Conservation (phyloP, 768 basidiomycete species). For the Tephrocybe sp. region DNA sequence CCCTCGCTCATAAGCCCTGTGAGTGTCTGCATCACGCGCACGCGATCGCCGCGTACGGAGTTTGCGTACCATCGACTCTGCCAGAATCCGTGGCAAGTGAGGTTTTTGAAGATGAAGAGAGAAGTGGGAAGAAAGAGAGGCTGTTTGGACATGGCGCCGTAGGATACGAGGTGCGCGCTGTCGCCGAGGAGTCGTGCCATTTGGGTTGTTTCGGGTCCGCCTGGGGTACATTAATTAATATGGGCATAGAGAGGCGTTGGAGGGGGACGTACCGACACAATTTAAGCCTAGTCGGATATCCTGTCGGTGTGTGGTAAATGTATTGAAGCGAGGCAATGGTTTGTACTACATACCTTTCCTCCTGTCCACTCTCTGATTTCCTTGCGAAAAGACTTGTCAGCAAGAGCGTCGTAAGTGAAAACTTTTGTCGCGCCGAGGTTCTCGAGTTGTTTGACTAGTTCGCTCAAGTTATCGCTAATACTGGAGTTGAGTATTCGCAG, state of each 20-base stretch:
- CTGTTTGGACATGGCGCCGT: conserved; percentile 88
- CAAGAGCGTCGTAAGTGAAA: conserved; percentile 72
- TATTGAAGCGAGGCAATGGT: neutral
- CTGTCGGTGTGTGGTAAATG: conserved; percentile 18
- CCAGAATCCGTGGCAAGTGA: conserved; percentile 78
- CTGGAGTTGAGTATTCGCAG: neutral
- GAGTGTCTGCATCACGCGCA: conserved; percentile 48
- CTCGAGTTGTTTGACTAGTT: conserved; percentile 47
- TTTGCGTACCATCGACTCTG: conserved; percentile 67
- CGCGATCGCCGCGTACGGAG: conserved; percentile 45
- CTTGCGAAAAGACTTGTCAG: conserved; percentile 49
- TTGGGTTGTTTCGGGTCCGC: conserved; percentile 63
- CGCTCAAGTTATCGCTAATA: conserved; percentile 50
- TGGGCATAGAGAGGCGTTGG: neutral
- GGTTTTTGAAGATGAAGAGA: conserved; percentile 81
- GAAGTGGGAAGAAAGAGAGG: conserved; percentile 77
- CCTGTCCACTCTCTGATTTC: conserved; percentile 63
- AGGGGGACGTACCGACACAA: conserved; percentile 38
- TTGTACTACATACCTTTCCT: conserved; percentile 42
- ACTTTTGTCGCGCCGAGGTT: conserved; percentile 74
- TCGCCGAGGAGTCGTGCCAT: conserved; percentile 70
- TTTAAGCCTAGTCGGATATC: conserved; percentile 46
- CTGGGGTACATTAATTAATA: conserved; percentile 13
- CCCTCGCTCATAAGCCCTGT: conserved; percentile 50
- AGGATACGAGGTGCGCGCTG: conserved; percentile 76